Evolutionary conservation across 2,329 filamentous ascomycete genomes (phyloP).

Genomic region (Cordyceps militaris): DNA sequence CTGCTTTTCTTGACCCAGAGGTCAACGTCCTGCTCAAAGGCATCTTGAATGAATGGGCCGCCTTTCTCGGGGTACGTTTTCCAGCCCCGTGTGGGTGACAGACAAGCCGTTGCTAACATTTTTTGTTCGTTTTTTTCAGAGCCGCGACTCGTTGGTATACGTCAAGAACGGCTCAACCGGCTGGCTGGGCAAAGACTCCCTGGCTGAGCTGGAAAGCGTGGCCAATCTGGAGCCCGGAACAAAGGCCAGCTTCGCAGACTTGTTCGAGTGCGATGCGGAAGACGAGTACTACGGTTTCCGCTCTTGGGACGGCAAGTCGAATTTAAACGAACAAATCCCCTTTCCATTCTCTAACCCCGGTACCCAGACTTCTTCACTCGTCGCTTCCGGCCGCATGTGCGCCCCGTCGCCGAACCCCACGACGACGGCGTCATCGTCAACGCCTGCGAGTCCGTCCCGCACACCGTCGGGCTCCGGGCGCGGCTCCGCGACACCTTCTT

Average conservation of each 20-base stretch:
- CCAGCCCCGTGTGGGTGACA: no score
- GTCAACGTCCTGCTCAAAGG: not conserved
- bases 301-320: conserved; percentile 53
- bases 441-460: conserved; percentile 57
- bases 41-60: conserved; percentile 7
- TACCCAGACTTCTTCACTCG: conserved; percentile 56
- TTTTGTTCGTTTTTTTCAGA: conserved; percentile 21
- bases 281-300: conserved; percentile 51
- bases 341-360: not conserved
- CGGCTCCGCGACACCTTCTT: conserved; percentile 56
- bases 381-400: conserved; percentile 41
- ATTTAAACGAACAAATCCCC: not conserved
- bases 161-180: conserved; percentile 41
- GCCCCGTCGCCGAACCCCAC: conserved; percentile 51
- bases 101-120: not conserved
- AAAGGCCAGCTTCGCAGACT: conserved; percentile 46
- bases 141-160: conserved; percentile 41
- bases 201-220: conserved; percentile 42
- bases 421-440: conserved; percentile 51
- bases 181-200: conserved; percentile 48
- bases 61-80: not conserved
- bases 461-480: conserved; percentile 42
- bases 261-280: conserved; percentile 53
- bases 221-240: conserved; percentile 40
- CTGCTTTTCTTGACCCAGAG: conserved; percentile 4